Base-by-base conservation (phyloP, 805 yeast genomes). In the Yarrowia deformans region DNA sequence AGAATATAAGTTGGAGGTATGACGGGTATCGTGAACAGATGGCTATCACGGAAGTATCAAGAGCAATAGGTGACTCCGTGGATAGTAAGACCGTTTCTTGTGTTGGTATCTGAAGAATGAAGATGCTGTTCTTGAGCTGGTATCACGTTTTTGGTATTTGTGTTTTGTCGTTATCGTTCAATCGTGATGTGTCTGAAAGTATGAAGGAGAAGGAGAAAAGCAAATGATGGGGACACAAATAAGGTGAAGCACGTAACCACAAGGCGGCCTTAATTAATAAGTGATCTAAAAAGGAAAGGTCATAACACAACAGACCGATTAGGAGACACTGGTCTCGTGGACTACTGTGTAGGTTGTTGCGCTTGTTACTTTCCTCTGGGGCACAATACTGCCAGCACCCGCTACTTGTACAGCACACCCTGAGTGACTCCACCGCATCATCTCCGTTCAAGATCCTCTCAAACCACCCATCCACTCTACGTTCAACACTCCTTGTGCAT, bases 161-260 rank as follows among this genome's bases (percentile, higher is more conserved):
- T 14, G 23, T 16, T 29, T 9, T 49, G 19, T 49, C 13, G 29
- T 23, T n/a, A n/a, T n/a, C n/a, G n/a, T n/a, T n/a, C n/a, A n/a
- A n/a, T 23, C 29, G 29, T 23, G 43, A 14, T 14, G 18, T 40
- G n/a, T 23, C 4, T 23, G 43, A 10, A 8, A n/a, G 35, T 29
- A 18, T 48, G 12, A 8, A 48, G 52, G 14, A 23, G 23, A 34
- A 49, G 39, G 16, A 49, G 54, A 49, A 14, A 13, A 23, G 35
- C n/a, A 14, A 10, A 29, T 48, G 52, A 16, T 29, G 52, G 29
- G 29, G 29, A 48, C 52, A 48, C 52, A 49, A 49, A 49, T 49
- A 49, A 49, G 54, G 54, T 49, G 39, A 10, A n/a, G 29, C 29
- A 4, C 29, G 54, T 49, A 49, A 49, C 32, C 54, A 32, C n/a